phyloP scores from a whole-genome alignment of 805 yeast species.

The Candida alai region DNA sequence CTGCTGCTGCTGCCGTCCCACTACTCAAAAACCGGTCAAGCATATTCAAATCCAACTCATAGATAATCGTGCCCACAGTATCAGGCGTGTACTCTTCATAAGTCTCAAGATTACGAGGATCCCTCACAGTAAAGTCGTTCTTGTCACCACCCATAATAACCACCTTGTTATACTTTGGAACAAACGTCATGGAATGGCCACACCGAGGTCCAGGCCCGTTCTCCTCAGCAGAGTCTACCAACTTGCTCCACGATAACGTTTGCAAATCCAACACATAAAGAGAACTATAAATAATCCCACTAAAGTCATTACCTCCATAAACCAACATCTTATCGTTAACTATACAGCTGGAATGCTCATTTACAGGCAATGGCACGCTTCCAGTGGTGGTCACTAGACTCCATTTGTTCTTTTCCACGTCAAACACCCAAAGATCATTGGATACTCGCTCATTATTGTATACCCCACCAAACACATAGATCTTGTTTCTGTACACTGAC shows the following conservation, averaged over 20 bases:
- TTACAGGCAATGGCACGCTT: slow-evolving; percentile 75
- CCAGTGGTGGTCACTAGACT: slow-evolving; percentile 66
- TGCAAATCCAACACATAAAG: slow-evolving; percentile 74
- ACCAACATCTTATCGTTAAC: slow-evolving; percentile 76
- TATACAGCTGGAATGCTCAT: slow-evolving; percentile 85
- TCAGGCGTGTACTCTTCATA: slow-evolving; percentile 49
- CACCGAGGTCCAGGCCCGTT: slow-evolving; percentile 77
- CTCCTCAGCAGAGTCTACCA: slow-evolving; percentile 45
- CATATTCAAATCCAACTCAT: slow-evolving; percentile 54
- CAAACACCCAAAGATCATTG: slow-evolving; percentile 77
- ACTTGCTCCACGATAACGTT: slow-evolving; percentile 67
- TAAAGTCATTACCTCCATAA: slow-evolving; percentile 82
- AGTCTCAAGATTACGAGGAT: slow-evolving; percentile 47
- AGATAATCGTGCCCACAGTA: slow-evolving; percentile 53
- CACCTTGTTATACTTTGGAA: slow-evolving; percentile 62
- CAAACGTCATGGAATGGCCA: slow-evolving; percentile 83
- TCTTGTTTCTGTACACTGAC: slow-evolving; percentile 70
- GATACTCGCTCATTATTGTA: slow-evolving; percentile 65
- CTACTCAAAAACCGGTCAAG: slow-evolving; percentile 28
- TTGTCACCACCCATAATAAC: slow-evolving; percentile 91
- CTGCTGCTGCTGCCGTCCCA: no score
- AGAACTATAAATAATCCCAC: slow-evolving; percentile 63
- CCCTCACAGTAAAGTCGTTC: slow-evolving; percentile 57
- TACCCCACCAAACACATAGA: slow-evolving; percentile 88
- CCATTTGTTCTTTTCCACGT: slow-evolving; percentile 70